Base-by-base conservation (phyloP, 352 stramenopile genomes). In the Phytopythium ostracodes region DNA sequence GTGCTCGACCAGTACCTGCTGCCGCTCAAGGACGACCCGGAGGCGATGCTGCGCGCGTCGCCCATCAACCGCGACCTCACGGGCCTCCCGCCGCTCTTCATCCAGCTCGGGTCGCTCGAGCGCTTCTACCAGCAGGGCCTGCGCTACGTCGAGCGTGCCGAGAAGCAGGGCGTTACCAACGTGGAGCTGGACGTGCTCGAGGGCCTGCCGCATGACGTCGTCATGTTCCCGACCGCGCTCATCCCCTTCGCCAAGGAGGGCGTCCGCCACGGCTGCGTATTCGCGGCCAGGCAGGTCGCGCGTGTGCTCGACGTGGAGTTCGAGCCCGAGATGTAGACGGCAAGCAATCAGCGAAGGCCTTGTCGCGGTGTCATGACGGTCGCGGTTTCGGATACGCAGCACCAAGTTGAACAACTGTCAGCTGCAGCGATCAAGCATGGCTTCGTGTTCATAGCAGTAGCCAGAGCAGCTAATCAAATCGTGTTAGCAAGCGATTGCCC, bases 171-270 rank as follows among this genome's bases (percentile, higher is more conserved):
- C 7, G 60, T 69, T 2, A 50, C 18, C 17, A 62, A 76, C 42
- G 77, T 71, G 71, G 64, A 80, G 58, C 31, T 84, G 14, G 67
- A 81, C 44, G 60, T 75, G 35, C 67, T 75, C n/a, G 58, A 71
- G 22, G 64, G 67, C 20, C 53, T 85, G 59, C 53, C 65, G 31
- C 73, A 85, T 55, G 65, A 75, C 1, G 78, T 81, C 35, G 51
- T 67, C 1, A 38, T 76, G 22, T 68, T 82, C 18, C 76, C 76
- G 11, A 22, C 50, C 1, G 62, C 52, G 22, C 56, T 82, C 29
- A 52, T 82, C n/a, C 76, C 76, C 11, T 73, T 75, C 55, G 51
- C 65, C 17, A 53, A 68, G 52, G 56, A 71, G 9, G 76, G 47
- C 18, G 67, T 61, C 24, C 24, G 24, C 27, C 50, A 67, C 35